Evolutionary conservation across 2,329 filamentous ascomycete species (phyloP).

Genomic region (Anthostomella pinea): DNA sequence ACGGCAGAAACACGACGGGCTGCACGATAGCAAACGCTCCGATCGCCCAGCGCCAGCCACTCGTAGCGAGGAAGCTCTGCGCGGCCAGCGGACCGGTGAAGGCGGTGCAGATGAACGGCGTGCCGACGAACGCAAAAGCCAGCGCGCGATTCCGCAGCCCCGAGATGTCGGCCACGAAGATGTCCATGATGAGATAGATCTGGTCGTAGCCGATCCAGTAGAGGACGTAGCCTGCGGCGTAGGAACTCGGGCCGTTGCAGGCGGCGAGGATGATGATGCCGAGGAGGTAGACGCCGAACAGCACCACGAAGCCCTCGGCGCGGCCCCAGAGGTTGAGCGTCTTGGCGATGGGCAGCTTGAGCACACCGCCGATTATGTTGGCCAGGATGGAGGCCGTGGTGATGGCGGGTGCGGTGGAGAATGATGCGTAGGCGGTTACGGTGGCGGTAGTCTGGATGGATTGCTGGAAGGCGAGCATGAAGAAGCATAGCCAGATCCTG

Average conservation of each 20-base stretch:
- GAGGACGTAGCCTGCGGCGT: slow-evolving; percentile 59
- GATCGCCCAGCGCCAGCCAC: slow-evolving; percentile 49
- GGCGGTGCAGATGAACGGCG: slow-evolving; percentile 42
- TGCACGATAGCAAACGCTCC: slow-evolving; percentile 63
- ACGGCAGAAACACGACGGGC: slow-evolving; percentile 43
- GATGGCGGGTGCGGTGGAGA: too few species aligned
- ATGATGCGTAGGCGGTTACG: too few species aligned
- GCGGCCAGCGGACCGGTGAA: slow-evolving; percentile 44
- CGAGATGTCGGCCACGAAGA: slow-evolving; percentile 44
- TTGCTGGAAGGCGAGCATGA: too few species aligned
- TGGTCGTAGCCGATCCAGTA: slow-evolving; percentile 59
- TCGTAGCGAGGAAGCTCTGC: slow-evolving; percentile 36
- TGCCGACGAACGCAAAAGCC: slow-evolving; percentile 41
- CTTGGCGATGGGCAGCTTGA: slow-evolving; percentile 32
- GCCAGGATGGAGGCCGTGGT: slow-evolving; percentile 5
- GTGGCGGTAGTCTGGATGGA: too few species aligned
- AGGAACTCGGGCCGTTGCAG: slow-evolving; percentile 49
- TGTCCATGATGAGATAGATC: slow-evolving; percentile 37
- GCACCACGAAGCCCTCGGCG: slow-evolving; percentile 42
- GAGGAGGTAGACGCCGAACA: slow-evolving; percentile 44
- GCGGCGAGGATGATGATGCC: slow-evolving; percentile 62
- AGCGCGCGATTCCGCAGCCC: slow-evolving; percentile 42
- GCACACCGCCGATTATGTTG: slow-evolving; percentile 6
- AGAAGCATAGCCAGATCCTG: too few species aligned
- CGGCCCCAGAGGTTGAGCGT: slow-evolving; percentile 49